Base-by-base conservation (phyloP, 129 eudicot species). In the Artemisia argyi region DNA sequence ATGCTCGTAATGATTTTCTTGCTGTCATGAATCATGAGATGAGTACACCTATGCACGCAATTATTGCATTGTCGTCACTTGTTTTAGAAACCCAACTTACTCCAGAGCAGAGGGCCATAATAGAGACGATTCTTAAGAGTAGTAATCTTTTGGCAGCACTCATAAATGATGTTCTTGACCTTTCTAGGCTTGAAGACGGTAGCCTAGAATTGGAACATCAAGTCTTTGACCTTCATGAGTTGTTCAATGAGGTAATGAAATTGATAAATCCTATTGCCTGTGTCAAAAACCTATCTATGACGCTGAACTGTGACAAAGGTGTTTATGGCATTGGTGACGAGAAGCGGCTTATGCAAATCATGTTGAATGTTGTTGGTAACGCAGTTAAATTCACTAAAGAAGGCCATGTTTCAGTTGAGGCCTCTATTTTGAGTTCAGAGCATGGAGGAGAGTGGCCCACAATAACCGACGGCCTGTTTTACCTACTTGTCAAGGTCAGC, bases 381-480 rank as follows among this genome's bases (percentile, higher is more conserved):
- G 83, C 93, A 56, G 83, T 84, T 26, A 87, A 84, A 75, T 84
- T 84, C 72, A 84, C 93, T 2, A 87, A 77, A 78, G 85, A 81
- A 74, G 92, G 92, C 46, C 71, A 73, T 55, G 74, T 84, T 48
- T 84, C 92, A 26, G 74, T 87, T 35, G 78, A 71, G 58, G 89
- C 85, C 54, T 84, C 89, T 3, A 57, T 84, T 69, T 79, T 85
- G 52, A 81, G 77, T 69, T 75, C 83, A 0, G 85, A 84, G 73
- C 79, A 72, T 73, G 46, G 66, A n/a, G 72, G 82, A 66, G 78
- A 81, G 50, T 79, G 84, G 85, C 80, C 83, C 1, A 65, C 61
- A 32, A 64, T 67, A n/a, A 70, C 79, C 16, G 82, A 81, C 13
- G 81, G 78, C 63, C 74, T 81, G 19, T 81, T 87, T 74, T 84